Percentiles rank a stretch among this genome's conserved stretches.
Conservation (phyloP, 495 filamentous ascomycete genomes). For the Penicillium tannophilum region DNA sequence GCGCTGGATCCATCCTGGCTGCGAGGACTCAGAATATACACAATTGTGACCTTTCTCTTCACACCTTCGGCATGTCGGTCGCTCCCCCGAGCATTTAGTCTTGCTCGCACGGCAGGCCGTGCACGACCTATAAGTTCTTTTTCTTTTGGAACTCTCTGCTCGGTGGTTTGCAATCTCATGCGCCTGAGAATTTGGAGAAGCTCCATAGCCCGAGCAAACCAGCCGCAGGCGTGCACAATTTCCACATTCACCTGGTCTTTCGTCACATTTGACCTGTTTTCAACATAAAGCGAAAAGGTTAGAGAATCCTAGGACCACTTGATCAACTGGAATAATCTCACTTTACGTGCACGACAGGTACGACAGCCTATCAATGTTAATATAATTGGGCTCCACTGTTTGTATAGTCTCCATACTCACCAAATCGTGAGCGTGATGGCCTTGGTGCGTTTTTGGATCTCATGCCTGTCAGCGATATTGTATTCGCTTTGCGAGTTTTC, state of each 20-base stretch:
- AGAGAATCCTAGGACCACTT: neutral
- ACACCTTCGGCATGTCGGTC: conserved; percentile 35
- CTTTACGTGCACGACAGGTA: conserved; percentile 33
- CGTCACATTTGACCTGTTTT: conserved; percentile 35
- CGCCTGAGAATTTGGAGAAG: conserved; percentile 9
- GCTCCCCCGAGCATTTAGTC: conserved; percentile 39
- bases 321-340: conserved; percentile 8
- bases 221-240: conserved; percentile 32
- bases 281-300: neutral
- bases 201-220: conserved; percentile 26
- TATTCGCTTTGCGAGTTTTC: neutral
- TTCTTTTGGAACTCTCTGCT: conserved; percentile 18
- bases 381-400: neutral
- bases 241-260: conserved; percentile 28
- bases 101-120: conserved; percentile 34
- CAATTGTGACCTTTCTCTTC: conserved; percentile 27
- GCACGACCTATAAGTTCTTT: conserved; percentile 39
- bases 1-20: conserved; percentile 32
- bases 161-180: conserved; percentile 3
- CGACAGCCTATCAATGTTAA: conserved; percentile 24
- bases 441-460: conserved; percentile 8
- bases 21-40: conserved; percentile 31
- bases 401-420: conserved; percentile 12
- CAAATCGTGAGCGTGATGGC: conserved; percentile 27
- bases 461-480: conserved; percentile 4